Conservation (phyloP, 73 alveolate species). For the Paraurostyla sp. region DNA sequence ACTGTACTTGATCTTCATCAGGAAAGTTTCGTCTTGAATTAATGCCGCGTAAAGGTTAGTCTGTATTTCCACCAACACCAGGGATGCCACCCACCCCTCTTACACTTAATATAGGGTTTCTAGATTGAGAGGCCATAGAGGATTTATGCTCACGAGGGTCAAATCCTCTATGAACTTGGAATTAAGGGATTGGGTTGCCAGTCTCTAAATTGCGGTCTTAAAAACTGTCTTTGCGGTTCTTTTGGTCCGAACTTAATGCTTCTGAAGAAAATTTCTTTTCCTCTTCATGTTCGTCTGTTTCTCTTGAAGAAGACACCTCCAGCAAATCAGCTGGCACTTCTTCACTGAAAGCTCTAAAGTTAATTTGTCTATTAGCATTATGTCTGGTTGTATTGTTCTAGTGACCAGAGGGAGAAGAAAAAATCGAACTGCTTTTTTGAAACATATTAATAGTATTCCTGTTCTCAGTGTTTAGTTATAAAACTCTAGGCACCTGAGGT, state of each 20-base stretch:
- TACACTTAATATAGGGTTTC: background rate
- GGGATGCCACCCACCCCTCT: background rate
- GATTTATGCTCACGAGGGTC: background rate
- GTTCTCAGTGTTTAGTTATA: background rate
- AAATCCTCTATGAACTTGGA: background rate
- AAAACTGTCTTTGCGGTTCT: constrained; percentile 19
- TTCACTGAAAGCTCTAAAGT: constrained; percentile 6
- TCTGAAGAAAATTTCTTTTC: background rate
- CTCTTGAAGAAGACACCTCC: constrained; percentile 3
- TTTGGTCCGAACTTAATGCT: background rate
- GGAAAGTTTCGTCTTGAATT: background rate
- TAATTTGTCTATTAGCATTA: background rate
- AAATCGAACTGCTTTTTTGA: background rate
- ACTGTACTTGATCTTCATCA: background rate
- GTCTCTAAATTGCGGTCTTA: constrained; percentile 17
- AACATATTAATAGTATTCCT: background rate
- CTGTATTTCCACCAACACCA: background rate
- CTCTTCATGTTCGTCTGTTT: background rate
- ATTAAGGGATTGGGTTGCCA: constrained; percentile 1
- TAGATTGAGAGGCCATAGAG: background rate
- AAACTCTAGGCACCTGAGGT: background rate
- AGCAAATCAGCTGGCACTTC: background rate
- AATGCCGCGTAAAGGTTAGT: background rate
- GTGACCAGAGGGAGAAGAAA: background rate
- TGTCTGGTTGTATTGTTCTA: constrained; percentile 18